These are phyloP conservation scores for Eucalyptus sp. DNA, from an alignment of 345 rosid species.

Conservation along the genomic window DNA sequence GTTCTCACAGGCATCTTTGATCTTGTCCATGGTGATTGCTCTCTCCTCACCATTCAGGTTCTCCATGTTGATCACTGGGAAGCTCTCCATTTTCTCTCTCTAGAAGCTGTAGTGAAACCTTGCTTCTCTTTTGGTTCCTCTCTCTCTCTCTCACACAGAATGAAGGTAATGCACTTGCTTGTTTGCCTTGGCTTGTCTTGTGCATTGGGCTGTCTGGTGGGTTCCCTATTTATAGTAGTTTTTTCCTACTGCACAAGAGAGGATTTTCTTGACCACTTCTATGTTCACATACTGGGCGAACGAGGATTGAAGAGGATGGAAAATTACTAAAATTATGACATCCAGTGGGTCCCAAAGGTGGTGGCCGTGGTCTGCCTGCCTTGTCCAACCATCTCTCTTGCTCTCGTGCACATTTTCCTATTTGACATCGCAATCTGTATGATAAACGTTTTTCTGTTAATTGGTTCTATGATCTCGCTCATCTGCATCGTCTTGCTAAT, in stretches of 20 bases:
- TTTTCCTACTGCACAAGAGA: neutral
- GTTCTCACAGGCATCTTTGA: slow-evolving; percentile 92
- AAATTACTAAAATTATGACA: neutral
- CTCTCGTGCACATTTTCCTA: neutral
- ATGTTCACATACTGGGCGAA: neutral
- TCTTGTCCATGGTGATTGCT: slow-evolving; percentile 43
- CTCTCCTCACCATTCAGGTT: slow-evolving; percentile 65
- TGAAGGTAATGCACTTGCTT: neutral
- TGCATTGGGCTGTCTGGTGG: neutral
- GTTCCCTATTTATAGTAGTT: neutral
- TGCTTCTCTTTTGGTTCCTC: neutral
- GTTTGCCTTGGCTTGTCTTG: neutral
- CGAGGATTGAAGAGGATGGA: neutral
- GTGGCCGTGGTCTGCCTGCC: neutral
- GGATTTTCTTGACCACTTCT: neutral
- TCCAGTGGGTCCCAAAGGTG: neutral
- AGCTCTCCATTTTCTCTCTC: slow-evolving; percentile 31
- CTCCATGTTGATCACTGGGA: slow-evolving; percentile 63
- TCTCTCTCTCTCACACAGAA: neutral
- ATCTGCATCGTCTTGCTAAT: neutral
- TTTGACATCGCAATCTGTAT: neutral
- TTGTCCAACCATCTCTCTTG: neutral
- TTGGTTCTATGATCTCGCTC: neutral
- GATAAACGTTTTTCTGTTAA: neutral
- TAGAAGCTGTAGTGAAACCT: neutral